phyloP scores from a whole-genome alignment of 106 monocot genomes.

The Dactylorhiza incarnata region DNA sequence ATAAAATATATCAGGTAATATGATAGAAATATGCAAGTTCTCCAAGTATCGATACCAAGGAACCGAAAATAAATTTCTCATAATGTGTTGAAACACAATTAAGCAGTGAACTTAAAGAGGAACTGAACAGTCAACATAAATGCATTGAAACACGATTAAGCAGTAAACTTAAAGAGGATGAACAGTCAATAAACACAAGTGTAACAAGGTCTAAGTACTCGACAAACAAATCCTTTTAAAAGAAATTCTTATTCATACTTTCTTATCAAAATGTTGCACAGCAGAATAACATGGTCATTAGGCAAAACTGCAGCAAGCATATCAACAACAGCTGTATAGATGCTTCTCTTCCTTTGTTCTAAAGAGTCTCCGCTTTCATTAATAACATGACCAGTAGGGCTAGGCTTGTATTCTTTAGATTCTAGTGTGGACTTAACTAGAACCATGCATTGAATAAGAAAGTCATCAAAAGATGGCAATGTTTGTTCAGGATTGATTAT shows the following conservation, averaged over 20 bases:
- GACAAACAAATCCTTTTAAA: background rate
- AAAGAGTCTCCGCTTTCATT: conserved; percentile 40
- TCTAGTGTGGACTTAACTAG: conserved; percentile 75
- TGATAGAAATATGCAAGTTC: background rate
- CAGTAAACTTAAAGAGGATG: background rate
- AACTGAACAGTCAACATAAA: background rate
- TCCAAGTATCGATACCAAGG: background rate
- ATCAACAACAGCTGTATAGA: conserved; percentile 37
- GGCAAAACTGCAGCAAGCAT: conserved; percentile 53
- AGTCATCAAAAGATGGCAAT: conserved; percentile 50
- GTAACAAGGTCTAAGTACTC: background rate
- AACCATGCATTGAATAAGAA: conserved; percentile 93
- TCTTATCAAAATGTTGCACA: conserved; percentile 83
- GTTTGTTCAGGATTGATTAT: conserved; percentile 68
- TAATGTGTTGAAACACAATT: background rate
- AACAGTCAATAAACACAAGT: background rate
- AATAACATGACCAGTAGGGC: conserved; percentile 63
- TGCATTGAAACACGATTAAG: background rate
- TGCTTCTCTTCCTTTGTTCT: conserved; percentile 62
- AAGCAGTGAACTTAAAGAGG: background rate
- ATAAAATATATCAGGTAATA: background rate
- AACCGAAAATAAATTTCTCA: background rate
- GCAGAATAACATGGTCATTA: conserved; percentile 53
- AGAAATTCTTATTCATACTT: conserved; percentile 34
- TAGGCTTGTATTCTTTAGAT: conserved; percentile 86